Conservation (phyloP, 768 basidiomycete species). For the Guyanaporus albipodus region DNA sequence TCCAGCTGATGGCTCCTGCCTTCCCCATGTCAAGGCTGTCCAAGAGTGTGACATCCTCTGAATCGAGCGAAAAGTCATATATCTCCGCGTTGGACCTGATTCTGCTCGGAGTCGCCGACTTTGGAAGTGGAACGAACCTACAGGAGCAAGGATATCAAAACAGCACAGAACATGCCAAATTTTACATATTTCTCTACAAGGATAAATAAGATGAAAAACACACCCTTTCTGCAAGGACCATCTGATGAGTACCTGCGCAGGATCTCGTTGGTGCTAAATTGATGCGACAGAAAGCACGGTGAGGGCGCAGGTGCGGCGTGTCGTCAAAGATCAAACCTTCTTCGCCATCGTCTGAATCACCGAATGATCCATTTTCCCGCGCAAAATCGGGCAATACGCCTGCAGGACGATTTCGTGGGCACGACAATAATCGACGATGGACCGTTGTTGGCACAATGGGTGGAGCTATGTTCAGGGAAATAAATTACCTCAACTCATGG, state of each 20-base stretch:
- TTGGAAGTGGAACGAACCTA: conserved; percentile 81
- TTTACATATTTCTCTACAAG: not conserved
- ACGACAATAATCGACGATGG: conserved; percentile 72
- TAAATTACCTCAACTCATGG: conserved; percentile 4
- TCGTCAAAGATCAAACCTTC: conserved; percentile 44
- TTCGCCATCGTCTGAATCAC: conserved; percentile 50
- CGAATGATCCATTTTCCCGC: conserved; percentile 51
- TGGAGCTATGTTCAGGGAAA: conserved; percentile 50
- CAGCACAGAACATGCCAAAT: not conserved
- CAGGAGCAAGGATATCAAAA: not conserved
- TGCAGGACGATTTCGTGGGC: conserved; percentile 57
- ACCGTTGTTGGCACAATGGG: conserved; percentile 76
- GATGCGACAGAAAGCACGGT: not conserved
- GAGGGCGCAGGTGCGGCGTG: conserved; percentile 5
- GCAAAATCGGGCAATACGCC: conserved; percentile 75
- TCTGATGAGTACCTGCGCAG: conserved; percentile 79
- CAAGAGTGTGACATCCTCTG: conserved; percentile 61
- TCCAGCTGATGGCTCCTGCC: conserved; percentile 77
- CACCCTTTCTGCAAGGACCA: conserved; percentile 89
- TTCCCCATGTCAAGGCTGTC: conserved; percentile 71
- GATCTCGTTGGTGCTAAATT: conserved; percentile 51
- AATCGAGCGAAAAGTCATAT: conserved; percentile 67
- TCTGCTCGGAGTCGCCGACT: conserved; percentile 65
- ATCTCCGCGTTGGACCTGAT: conserved; percentile 71
- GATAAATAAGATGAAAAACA: conserved; percentile 21